Percentiles rank a stretch among this genome's conserved stretches.
Conservation (phyloP, 2,329 filamentous ascomycete genomes). For the Monosporascus sp. region DNA sequence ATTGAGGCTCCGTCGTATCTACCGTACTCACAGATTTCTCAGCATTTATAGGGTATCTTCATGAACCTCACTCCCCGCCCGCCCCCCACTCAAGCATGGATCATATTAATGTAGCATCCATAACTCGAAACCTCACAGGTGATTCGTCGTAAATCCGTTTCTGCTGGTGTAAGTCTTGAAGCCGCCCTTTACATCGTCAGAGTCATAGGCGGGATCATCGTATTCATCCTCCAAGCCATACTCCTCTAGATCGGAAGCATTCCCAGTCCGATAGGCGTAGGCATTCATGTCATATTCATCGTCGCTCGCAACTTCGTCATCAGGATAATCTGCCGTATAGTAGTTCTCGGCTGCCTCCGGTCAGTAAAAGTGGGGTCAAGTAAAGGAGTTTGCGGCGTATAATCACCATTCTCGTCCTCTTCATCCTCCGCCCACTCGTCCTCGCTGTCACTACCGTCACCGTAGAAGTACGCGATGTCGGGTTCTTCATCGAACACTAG, state of each 20-base stretch:
- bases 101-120: neutral
- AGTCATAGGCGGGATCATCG: slow-evolving; percentile 28
- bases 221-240: slow-evolving; percentile 38
- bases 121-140: slow-evolving; percentile 12
- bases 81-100: neutral
- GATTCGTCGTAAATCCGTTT: slow-evolving; percentile 29
- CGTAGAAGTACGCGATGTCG: slow-evolving; percentile 57
- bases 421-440: slow-evolving; percentile 52
- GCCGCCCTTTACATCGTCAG: slow-evolving; percentile 12
- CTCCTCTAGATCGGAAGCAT: slow-evolving; percentile 52
- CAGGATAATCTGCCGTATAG: slow-evolving; percentile 74
- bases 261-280: slow-evolving; percentile 48
- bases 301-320: slow-evolving; percentile 71
- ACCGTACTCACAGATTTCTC: neutral
- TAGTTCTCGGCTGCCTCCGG: slow-evolving; percentile 61
- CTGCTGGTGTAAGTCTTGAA: slow-evolving; percentile 32
- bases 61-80: neutral
- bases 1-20: too few relatives aligned
- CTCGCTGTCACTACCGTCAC: slow-evolving; percentile 58
- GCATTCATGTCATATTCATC: slow-evolving; percentile 56
- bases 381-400: neutral
- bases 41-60: neutral
- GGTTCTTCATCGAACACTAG: slow-evolving; percentile 53
- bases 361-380: slow-evolving; percentile 1
- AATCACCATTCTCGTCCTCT: slow-evolving; percentile 60